Percentiles rank a stretch among this genome's conserved stretches.
Conservation (phyloP, 495 filamentous ascomycete species). For the Peziza echinospora region DNA sequence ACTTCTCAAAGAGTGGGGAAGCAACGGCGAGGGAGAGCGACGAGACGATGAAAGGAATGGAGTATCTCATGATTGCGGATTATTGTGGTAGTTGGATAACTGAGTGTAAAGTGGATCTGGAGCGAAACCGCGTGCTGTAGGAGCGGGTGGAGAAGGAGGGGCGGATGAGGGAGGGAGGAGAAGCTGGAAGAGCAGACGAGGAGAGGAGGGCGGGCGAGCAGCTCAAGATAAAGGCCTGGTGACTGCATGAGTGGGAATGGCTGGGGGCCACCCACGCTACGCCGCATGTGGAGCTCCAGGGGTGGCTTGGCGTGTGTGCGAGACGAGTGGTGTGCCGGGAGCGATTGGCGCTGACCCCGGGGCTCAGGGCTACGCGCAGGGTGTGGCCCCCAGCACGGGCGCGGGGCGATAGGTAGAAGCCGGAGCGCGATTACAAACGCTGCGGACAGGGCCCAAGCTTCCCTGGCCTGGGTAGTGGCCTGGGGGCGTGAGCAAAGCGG, state of each 20-base stretch:
- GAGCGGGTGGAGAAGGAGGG: constrained; percentile 4
- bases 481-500: no score
- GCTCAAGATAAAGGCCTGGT: neutral
- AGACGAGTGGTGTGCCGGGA: no score
- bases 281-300: no score
- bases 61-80: constrained; percentile 19
- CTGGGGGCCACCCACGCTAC: neutral
- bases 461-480: no score
- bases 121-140: neutral
- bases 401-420: no score
- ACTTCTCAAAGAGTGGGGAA: constrained; percentile 45
- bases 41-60: constrained; percentile 21
- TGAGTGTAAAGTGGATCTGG: constrained; percentile 2
- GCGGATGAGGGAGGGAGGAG: constrained; percentile 10
- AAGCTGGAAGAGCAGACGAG: constrained; percentile 14
- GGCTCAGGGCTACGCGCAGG: no score
- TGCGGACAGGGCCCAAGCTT: no score
- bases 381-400: no score
- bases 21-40: constrained; percentile 27
- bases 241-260: neutral
- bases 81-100: constrained; percentile 2
- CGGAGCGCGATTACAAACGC: no score
- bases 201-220: constrained; percentile 16
- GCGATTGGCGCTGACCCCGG: no score
- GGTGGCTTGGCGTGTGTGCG: no score